Base-by-base conservation (phyloP, 345 rosid genomes). In the Eucalyptus cloeziana region DNA sequence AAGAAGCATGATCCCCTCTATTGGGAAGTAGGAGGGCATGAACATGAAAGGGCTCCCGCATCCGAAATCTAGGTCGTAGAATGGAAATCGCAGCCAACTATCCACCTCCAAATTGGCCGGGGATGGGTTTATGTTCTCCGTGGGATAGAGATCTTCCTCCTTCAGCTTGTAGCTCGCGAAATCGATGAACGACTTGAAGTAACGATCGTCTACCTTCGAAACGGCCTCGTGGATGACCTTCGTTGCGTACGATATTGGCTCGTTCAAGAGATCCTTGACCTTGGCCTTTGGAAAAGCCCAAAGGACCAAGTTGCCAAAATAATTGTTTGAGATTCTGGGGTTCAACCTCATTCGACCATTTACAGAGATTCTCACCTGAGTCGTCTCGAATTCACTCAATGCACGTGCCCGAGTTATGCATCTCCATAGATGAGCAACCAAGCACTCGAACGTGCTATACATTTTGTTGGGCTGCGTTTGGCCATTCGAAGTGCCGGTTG, bases 221-320 rank as follows among this genome's bases (percentile, higher is more conserved):
- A 92, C 51, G 6, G 92, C 93, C 9, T 91, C 91, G 19, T 88
- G 89, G 81, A 90, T 90, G 62, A 92, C 86, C 86, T 76, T 90
- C 4, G 93, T 86, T 2, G 92, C 91, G 11, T 91, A 85, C 12
- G 89, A 24, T 52, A 91, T 37, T 12, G 90, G 91, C 88, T 92
- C 71, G 13, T 58, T 40, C 64, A 90, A 25, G 7, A 89, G 87
- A 80, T 92, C 92, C 86, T 89, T 87, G 37, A 91, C 93, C 76
- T 86, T 90, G 47, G 91, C 87, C 47, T 56, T 89, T 4, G 90
- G 92, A 17, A 89, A 87, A 50, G 94, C 92, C 93, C 92, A 91
- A 3, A 92, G 87, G 69, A 91, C 94, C 85, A 91, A 88, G 89
- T 92, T 92, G 17, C 94, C 94, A 17, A 92, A 92, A 90, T 92